Conservation (phyloP, 1,139 yeast genomes). For the Saccharomyces hybrid region DNA sequence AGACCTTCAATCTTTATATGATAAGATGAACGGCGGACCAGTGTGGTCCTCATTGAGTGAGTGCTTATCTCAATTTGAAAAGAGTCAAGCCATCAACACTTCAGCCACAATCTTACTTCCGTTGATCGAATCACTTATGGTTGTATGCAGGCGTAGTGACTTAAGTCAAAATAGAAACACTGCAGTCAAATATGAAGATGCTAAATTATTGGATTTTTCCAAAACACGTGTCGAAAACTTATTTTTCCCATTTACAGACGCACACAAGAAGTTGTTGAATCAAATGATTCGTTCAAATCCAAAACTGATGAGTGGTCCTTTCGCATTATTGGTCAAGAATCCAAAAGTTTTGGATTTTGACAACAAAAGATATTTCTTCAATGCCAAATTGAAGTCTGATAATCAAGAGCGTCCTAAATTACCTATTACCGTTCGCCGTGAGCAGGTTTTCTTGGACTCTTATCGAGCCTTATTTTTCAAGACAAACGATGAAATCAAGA, state of each 20-base stretch:
- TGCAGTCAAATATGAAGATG: slow-evolving; percentile 44
- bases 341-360: slow-evolving; percentile 92
- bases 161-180: slow-evolving; percentile 41
- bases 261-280: slow-evolving; percentile 80
- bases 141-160: slow-evolving; percentile 82
- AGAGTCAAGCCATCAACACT: slow-evolving; percentile 41
- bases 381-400: slow-evolving; percentile 53
- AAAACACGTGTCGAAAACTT: slow-evolving; percentile 71
- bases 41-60: slow-evolving; percentile 86
- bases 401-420: slow-evolving; percentile 43
- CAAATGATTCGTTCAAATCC: slow-evolving; percentile 91
- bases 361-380: slow-evolving; percentile 82
- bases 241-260: slow-evolving; percentile 82
- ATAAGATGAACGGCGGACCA: slow-evolving; percentile 61
- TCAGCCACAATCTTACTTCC: slow-evolving; percentile 82
- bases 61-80: slow-evolving; percentile 46
- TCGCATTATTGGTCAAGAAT: slow-evolving; percentile 79
- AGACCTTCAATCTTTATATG: slow-evolving; percentile 52
- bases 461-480: slow-evolving; percentile 80
- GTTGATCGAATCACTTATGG: slow-evolving; percentile 86
- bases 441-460: slow-evolving; percentile 86
- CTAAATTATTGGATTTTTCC: slow-evolving; percentile 56
- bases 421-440: slow-evolving; percentile 68
- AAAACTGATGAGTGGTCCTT: slow-evolving; percentile 93
- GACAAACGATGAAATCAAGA: slow-evolving; percentile 64